Base-by-base conservation (phyloP, 2,329 filamentous ascomycete species). In the Paecilomyces formosus region DNA sequence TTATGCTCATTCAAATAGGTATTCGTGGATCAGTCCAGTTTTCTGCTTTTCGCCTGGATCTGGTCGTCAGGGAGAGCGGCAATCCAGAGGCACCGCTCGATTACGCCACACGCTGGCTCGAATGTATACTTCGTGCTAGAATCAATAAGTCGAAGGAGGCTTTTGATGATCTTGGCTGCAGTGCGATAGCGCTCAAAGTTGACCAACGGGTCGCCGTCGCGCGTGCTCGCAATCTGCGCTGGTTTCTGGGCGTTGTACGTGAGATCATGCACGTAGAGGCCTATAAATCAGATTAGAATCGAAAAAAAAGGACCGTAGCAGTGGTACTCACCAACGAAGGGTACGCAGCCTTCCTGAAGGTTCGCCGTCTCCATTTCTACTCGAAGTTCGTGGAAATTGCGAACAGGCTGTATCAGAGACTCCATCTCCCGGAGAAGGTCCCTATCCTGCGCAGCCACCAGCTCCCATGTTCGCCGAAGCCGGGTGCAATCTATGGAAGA, bases 231-330 rank as follows among this genome's bases (percentile, higher is more conserved):
- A 51, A 87, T 78, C 62, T 83, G 81, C 1, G 83, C 79, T 0
- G 85, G 84, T 65, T 87, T 87, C 70, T 87, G 84, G 0, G 85
- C 81, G 67, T 87, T 88, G 73, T 86, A 87, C 54, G 85, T 86
- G 57, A 88, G 76, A 66, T 88, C 85, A 62, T 86, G 85, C 4
- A 85, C 84, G 69, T 87, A 88, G 33, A 87, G 77, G 22, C 84
- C 80, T 81, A 54, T 39, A 12, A 12, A 24, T 24, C 22, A 39
- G 26, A 26, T 35, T 26, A 51, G 22, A 13, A 22, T 39, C 21
- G 11, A 18, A 11, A 53, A 12, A 39, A 15, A 21, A 18, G 35
- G 4, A 7, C 7, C 18, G 18, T 9, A 24, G 21, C 15, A 13
- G 31, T 22, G 28, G 49, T 54, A 72, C 78, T 68, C 66, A 82